phyloP scores from a whole-genome alignment of 2,329 filamentous ascomycete species.

The Raffaelea arxii region DNA sequence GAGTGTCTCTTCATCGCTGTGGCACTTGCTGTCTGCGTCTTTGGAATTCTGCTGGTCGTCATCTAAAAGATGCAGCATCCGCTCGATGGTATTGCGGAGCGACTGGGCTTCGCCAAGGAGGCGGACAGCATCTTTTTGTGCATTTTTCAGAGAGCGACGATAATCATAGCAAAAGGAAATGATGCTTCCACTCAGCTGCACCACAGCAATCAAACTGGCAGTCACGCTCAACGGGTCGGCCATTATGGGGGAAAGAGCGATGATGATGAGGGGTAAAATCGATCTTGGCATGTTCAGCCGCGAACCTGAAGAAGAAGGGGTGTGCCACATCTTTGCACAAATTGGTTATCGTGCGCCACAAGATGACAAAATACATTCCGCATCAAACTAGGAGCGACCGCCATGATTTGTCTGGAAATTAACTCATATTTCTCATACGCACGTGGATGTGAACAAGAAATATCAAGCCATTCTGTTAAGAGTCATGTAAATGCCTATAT shows the following conservation, averaged over 20 bases:
- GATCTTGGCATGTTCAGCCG: too few relatives aligned
- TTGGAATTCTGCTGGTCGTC: background rate
- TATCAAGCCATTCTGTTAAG: too few relatives aligned
- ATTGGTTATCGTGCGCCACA: too few relatives aligned
- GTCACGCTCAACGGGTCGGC: background rate
- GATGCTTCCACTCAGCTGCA: background rate
- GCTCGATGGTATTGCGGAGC: background rate
- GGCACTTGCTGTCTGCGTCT: background rate
- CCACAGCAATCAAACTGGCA: background rate
- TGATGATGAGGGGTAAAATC: background rate
- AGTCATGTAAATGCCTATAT: too few relatives aligned
- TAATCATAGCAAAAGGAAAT: background rate
- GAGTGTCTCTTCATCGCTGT: too few relatives aligned
- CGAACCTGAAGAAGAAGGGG: too few relatives aligned
- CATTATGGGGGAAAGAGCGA: background rate
- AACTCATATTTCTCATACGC: too few relatives aligned
- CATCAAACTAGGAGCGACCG: too few relatives aligned
- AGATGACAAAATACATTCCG: too few relatives aligned
- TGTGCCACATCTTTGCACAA: too few relatives aligned
- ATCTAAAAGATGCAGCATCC: background rate
- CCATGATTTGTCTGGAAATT: too few relatives aligned
- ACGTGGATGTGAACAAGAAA: too few relatives aligned
- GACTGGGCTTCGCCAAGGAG: background rate
- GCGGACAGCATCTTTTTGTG: background rate
- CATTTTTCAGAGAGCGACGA: background rate